A percentile compares a stretch with the other conserved stretches of the same genome.
phyloP scores from a whole-genome alignment of 2,329 filamentous ascomycete genomes.

The Hypoxylon sp. region DNA sequence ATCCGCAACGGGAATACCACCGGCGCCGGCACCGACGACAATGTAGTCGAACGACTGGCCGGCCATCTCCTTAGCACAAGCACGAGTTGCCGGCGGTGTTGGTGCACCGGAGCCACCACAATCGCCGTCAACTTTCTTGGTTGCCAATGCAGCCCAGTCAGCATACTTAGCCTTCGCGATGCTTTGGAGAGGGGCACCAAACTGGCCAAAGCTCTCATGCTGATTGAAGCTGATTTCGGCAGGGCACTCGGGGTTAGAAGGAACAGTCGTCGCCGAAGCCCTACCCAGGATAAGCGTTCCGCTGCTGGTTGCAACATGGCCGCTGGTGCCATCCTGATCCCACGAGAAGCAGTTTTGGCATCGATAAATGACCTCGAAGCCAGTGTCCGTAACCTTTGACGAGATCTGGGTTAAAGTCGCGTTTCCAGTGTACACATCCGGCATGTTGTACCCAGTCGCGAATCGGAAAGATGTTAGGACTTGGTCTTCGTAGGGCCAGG shows the following conservation, averaged over 20 bases:
- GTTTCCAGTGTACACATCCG: constrained; percentile 70
- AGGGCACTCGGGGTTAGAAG: constrained; percentile 57
- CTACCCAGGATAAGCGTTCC: constrained; percentile 66
- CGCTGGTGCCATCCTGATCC: constrained; percentile 62
- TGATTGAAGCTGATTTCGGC: constrained; percentile 61
- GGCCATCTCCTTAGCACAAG: constrained; percentile 51
- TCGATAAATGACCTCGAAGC: constrained; percentile 73
- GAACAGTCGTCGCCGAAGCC: constrained; percentile 62
- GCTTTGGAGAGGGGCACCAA: constrained; percentile 56
- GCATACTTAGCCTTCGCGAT: constrained; percentile 56
- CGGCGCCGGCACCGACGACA: constrained; percentile 70
- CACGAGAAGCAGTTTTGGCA: constrained; percentile 71
- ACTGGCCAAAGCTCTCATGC: constrained; percentile 69
- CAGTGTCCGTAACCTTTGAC: constrained; percentile 66
- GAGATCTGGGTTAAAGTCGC: constrained; percentile 73
- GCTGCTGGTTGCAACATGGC: constrained; percentile 58
- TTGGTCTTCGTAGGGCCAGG: constrained; percentile 66
- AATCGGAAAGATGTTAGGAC: constrained; percentile 71
- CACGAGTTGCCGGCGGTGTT: constrained; percentile 27
- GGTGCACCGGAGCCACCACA: constrained; percentile 47
- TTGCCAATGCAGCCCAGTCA: constrained; percentile 60
- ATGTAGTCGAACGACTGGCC: constrained; percentile 68
- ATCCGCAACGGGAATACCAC: constrained; percentile 70
- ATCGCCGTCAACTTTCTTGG: constrained; percentile 53
- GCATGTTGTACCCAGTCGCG: constrained; percentile 69